These are phyloP conservation scores for Gossypium australe DNA, from an alignment of 345 rosid genomes.

Conservation along the genomic window DNA sequence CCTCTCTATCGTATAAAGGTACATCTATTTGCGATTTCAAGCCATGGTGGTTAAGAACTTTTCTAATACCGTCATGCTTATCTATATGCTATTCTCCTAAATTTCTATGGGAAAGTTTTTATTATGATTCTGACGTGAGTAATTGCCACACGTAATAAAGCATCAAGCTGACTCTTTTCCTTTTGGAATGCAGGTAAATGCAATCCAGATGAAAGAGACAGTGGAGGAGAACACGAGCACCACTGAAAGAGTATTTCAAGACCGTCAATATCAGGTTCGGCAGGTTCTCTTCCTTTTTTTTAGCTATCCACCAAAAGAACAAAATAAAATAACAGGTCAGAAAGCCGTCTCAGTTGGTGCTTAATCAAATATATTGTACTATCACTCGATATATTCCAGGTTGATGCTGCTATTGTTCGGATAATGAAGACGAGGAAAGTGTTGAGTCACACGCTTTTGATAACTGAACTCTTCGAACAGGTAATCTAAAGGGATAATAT, in stretches of 20 bases:
- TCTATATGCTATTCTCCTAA: background rate
- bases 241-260: conserved; percentile 96
- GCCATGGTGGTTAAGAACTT: background rate
- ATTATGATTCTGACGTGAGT: background rate
- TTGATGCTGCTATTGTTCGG: conserved; percentile 97
- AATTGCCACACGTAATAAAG: background rate
- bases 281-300: background rate
- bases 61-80: background rate
- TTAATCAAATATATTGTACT: background rate
- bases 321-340: background rate
- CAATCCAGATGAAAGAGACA: conserved; percentile 99
- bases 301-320: background rate
- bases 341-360: background rate
- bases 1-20: conserved; percentile 93
- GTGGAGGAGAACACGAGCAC: conserved; percentile 98
- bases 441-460: conserved; percentile 92
- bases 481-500: conserved; percentile 26
- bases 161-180: background rate
- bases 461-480: conserved; percentile 99
- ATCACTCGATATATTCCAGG: conserved; percentile 32
- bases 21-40: background rate
- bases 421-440: conserved; percentile 99
- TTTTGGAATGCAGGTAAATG: conserved; percentile 71
- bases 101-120: background rate
- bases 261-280: conserved; percentile 94